phyloP scores from a whole-genome alignment of 495 filamentous ascomycete genomes.

The Podospora sp. region DNA sequence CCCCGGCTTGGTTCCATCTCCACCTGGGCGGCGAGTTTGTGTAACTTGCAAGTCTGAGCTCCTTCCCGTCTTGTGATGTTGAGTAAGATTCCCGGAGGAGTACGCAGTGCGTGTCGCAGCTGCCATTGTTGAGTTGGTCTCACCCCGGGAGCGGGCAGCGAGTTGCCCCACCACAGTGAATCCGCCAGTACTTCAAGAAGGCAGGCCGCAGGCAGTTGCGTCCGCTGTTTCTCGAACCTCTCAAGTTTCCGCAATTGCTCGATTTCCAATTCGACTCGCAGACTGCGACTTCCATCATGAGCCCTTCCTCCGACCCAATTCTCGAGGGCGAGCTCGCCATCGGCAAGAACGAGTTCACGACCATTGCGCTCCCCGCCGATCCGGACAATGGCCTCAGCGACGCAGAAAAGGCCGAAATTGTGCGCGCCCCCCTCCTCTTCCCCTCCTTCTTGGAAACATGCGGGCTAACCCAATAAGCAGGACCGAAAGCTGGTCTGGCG shows the following conservation, averaged over 20 bases:
- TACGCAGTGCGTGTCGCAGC: too few species aligned
- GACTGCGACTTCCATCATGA: background rate
- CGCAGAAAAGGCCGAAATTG: constrained; percentile 64
- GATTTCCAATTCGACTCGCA: background rate
- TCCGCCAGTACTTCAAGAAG: background rate
- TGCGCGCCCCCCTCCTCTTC: constrained; percentile 43
- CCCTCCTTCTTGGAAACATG: too few species aligned
- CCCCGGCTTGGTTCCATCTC: background rate
- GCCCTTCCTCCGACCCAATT: background rate
- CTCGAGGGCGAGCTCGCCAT: background rate
- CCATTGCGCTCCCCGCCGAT: constrained; percentile 40
- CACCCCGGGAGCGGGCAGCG: background rate
- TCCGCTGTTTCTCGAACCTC: background rate
- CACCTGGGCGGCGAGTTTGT: background rate
- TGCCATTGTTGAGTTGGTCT: background rate
- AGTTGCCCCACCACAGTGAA: background rate
- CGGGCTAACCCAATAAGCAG: constrained; percentile 37
- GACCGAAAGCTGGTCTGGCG: constrained; percentile 52
- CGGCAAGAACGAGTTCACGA: constrained; percentile 6
- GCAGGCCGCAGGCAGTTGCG: background rate
- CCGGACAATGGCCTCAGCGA: constrained; percentile 65
- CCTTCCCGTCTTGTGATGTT: background rate
- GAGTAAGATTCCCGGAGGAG: background rate
- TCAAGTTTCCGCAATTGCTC: background rate
- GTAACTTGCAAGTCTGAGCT: background rate